Evolutionary conservation across 2,329 filamentous ascomycete genomes (phyloP).

Genomic region (Fusarium hostae): DNA sequence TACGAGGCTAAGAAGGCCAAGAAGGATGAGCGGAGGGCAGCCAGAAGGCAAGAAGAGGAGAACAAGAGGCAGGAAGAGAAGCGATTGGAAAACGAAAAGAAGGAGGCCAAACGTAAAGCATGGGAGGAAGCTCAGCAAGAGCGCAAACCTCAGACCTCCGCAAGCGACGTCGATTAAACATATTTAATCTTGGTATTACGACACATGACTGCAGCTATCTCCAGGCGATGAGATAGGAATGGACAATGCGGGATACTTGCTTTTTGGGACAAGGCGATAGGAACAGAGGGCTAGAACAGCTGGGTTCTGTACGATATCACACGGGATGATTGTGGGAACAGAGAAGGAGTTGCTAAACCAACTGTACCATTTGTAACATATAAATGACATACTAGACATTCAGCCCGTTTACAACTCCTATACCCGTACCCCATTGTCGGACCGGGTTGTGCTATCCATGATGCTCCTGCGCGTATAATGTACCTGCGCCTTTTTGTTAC

Average conservation of each 20-base stretch:
- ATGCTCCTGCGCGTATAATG: slow-evolving; percentile 7
- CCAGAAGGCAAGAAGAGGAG: slow-evolving; percentile 43
- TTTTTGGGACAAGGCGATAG: background rate
- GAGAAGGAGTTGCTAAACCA: slow-evolving; percentile 24
- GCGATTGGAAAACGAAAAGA: slow-evolving; percentile 39
- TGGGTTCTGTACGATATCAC: slow-evolving; percentile 38
- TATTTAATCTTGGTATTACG: slow-evolving; percentile 1
- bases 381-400: slow-evolving; percentile 33
- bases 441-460: slow-evolving; percentile 1
- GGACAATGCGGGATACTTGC: background rate
- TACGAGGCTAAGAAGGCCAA: slow-evolving; percentile 64
- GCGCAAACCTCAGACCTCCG: slow-evolving; percentile 26
- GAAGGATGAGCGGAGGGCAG: slow-evolving; percentile 66
- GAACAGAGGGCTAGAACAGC: background rate
- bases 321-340: slow-evolving; percentile 16
- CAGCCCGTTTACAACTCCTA: slow-evolving; percentile 17
- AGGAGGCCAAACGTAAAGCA: slow-evolving; percentile 37
- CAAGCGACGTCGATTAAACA: slow-evolving; percentile 27
- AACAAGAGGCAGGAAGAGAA: slow-evolving; percentile 44
- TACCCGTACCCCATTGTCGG: slow-evolving; percentile 2
- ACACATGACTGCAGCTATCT: background rate
- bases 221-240: background rate
- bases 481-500: slow-evolving; percentile 20
- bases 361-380: slow-evolving; percentile 42
- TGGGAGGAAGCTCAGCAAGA: slow-evolving; percentile 40